phyloP scores from a whole-genome alignment of 441 rosid genomes.

The Aquilaria agallochum region DNA sequence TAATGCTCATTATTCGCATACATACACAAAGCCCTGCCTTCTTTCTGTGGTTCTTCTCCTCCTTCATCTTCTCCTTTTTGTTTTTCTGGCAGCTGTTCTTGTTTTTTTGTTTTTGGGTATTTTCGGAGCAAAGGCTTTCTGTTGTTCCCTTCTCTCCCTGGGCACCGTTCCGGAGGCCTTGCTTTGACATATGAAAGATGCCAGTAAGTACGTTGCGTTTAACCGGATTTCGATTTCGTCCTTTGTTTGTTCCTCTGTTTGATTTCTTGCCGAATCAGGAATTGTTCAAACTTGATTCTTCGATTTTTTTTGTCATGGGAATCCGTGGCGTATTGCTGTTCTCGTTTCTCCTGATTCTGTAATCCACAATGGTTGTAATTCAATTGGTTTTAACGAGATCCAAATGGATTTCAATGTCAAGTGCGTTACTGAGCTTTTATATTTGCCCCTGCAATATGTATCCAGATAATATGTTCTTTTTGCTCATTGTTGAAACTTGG shows the following conservation, averaged over 20 bases:
- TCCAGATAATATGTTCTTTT: too few relatives aligned
- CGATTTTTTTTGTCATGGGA: slow-evolving; percentile 13
- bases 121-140: slow-evolving; percentile 14
- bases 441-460: too few relatives aligned
- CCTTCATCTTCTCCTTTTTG: slow-evolving; percentile 1
- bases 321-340: slow-evolving; percentile 8
- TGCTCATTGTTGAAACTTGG: too few relatives aligned
- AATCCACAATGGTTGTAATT: slow-evolving; percentile 15
- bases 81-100: slow-evolving; percentile 1
- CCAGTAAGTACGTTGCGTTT: slow-evolving; percentile 94
- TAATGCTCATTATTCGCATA: slow-evolving; percentile 51
- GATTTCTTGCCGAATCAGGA: slow-evolving; percentile 16
- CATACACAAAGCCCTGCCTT: slow-evolving; percentile 40
- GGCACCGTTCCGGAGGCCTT: slow-evolving; percentile 22
- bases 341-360: slow-evolving; percentile 15
- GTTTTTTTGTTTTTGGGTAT: slow-evolving; percentile 16
- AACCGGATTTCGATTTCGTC: slow-evolving; percentile 17
- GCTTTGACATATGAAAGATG: slow-evolving; percentile 64
- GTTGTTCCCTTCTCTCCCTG: slow-evolving; percentile 18
- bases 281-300: slow-evolving; percentile 14
- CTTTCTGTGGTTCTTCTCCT: slow-evolving; percentile 22
- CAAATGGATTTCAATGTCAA: too few relatives aligned
- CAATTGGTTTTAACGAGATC: slow-evolving; percentile 1
- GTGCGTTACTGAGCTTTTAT: too few relatives aligned
- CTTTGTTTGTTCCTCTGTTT: slow-evolving; percentile 3